Evolutionary conservation across 345 rosid genomes (phyloP).

Genomic region (Adansonia digitata): DNA sequence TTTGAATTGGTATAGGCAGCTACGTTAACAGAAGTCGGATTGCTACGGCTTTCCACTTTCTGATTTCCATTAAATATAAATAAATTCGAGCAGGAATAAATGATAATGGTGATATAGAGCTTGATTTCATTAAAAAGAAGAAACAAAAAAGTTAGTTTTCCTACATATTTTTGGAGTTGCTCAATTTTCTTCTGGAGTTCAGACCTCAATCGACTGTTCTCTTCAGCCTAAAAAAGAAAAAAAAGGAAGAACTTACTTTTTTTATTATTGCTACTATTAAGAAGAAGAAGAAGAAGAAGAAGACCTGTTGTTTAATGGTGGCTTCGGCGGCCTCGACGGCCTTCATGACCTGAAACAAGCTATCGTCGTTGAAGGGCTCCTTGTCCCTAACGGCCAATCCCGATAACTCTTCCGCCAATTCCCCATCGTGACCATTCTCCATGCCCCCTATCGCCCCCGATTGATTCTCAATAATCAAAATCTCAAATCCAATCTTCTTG

Average conservation of each 20-base stretch:
- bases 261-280: background rate
- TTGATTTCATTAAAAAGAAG: background rate
- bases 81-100: background rate
- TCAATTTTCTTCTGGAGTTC: conserved; percentile 62
- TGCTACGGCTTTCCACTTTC: conserved; percentile 2
- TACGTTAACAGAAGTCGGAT: conserved; percentile 1
- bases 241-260: background rate
- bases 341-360: conserved; percentile 84
- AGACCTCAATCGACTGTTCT: conserved; percentile 61
- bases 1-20: conserved; percentile 14
- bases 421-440: conserved; percentile 74
- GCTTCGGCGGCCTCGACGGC: conserved; percentile 97
- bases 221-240: conserved; percentile 57
- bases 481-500: conserved; percentile 26
- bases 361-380: conserved; percentile 22
- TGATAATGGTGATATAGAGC: background rate
- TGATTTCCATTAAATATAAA: background rate
- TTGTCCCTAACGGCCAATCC: conserved; percentile 37
- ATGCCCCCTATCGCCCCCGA: conserved; percentile 21
- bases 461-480: conserved; percentile 4
- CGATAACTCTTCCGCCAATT: conserved; percentile 53
- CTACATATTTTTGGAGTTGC: conserved; percentile 67
- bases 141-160: background rate
- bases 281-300: background rate
- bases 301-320: conserved; percentile 85